Evolutionary conservation across 2,329 filamentous ascomycete genomes (phyloP), one percentile per base, ranked within the genome.

Genomic region (Didymella keratinophila): DNA sequence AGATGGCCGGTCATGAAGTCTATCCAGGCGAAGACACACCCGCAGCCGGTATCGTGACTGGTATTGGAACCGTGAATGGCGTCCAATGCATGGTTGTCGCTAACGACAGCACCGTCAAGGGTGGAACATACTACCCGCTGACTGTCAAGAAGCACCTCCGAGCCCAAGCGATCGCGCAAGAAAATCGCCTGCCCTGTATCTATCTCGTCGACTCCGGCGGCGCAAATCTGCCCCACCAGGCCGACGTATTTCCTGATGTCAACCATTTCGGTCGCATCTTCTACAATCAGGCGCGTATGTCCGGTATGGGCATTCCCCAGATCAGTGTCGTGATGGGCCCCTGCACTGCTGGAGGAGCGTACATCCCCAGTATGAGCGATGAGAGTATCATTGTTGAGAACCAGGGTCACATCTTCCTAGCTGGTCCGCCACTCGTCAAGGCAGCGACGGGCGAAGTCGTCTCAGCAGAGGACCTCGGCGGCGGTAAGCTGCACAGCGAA

Each of bases 241-340:
- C 93, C 36, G 92, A 97, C 73, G 94, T 98, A 56, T 98, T 99
- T 77, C 95, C 94, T 1, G 94, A 98, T 76, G 85, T 89, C 65
- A 92, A 97, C 53, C 94, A 98, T 78, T 98, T 99, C 74, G 93
- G 94, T 34, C 91, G 94, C 65, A 97, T 98, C 75, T 99, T 99
- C 83, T 99, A 90, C 83, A 97, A 99, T 80, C 94, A 99, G 78
- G 94, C 95, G 2, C 85, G 92, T 71, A 97, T 98, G 93, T 95
- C 91, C 67, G 86, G 90, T 2, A 80, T 89, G 66, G 92, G 93
- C 4, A 96, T 98, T 61, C 94, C 94, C 1, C 94, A 98, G 74
- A 90, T 99, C 67, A 89, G 92, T 10, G 92, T 97, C 2, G 94
- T 99, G 45, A 97, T 99, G 94, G 94, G 94, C 0, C 91, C 94